A percentile compares a stretch with the other conserved stretches of the same genome.
phyloP scores from a whole-genome alignment of 352 stramenopile species.

The Pythium apleroticum region DNA sequence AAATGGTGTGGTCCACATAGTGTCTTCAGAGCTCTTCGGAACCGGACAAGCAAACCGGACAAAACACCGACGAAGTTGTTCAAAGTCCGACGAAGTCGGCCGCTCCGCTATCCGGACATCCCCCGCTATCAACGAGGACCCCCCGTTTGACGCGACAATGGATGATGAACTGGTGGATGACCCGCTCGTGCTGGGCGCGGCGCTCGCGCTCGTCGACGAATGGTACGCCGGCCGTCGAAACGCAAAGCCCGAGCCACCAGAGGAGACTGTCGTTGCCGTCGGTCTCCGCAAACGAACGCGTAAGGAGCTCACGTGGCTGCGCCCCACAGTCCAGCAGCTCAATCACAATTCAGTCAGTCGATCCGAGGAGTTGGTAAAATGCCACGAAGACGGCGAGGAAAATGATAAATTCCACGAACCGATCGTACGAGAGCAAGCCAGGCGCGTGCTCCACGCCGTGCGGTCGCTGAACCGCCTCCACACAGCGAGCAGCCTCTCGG shows the following conservation, averaged over 20 bases:
- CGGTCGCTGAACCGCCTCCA: neutral
- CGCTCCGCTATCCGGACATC: too few species aligned
- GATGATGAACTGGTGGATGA: too few species aligned
- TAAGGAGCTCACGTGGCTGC: neutral
- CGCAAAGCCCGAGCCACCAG: neutral
- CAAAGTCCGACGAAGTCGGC: too few species aligned
- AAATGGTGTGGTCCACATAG: too few species aligned
- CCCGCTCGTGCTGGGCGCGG: neutral
- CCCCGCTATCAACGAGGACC: too few species aligned
- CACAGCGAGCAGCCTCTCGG: neutral
- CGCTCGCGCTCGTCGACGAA: neutral
- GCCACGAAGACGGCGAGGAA: neutral
- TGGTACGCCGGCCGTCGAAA: too few species aligned
- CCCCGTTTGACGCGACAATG: too few species aligned
- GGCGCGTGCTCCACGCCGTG: neutral
- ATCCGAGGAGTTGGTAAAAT: neutral
- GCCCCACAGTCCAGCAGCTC: neutral
- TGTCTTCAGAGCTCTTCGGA: too few species aligned
- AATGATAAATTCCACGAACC: neutral
- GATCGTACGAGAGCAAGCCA: neutral
- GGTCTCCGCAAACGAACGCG: neutral
- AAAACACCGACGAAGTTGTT: too few species aligned
- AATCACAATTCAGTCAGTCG: neutral
- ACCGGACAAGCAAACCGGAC: too few species aligned
- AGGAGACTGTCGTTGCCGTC: neutral